Conservation (phyloP, 176 grass and related monocot genomes). For the Pontederia crassipes region DNA sequence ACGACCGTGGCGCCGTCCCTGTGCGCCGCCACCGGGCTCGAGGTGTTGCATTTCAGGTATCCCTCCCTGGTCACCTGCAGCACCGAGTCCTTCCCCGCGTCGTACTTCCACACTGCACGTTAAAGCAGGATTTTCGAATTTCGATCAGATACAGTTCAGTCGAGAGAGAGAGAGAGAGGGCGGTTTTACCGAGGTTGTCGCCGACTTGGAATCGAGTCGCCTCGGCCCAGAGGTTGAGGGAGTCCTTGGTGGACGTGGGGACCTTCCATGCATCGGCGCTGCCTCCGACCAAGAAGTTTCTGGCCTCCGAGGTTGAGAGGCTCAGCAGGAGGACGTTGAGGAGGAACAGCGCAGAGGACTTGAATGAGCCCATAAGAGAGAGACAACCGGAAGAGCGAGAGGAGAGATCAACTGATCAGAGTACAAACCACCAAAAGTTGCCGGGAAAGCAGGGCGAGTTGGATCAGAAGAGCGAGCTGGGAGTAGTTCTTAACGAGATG, state of each 20-base stretch:
- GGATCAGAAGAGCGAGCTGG: too few species aligned
- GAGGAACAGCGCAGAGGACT: neutral
- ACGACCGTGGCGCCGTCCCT: conserved; percentile 14
- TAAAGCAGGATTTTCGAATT: too few species aligned
- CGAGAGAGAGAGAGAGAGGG: neutral
- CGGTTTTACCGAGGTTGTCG: conserved; percentile 30
- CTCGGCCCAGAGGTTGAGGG: conserved; percentile 44
- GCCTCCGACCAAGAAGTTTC: conserved; percentile 30
- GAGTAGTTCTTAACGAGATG: too few species aligned
- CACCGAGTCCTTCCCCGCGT: conserved; percentile 30
- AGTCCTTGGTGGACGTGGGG: conserved; percentile 12
- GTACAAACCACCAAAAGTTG: too few species aligned
- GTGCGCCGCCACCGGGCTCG: conserved; percentile 16
- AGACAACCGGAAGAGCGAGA: neutral
- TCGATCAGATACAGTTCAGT: too few species aligned
- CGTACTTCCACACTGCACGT: conserved; percentile 36
- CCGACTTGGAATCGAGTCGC: conserved; percentile 33
- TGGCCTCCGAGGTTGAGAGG: conserved; percentile 15
- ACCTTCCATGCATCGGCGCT: conserved; percentile 22
- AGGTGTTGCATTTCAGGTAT: conserved; percentile 39
- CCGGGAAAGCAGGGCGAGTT: too few species aligned
- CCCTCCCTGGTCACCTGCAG: conserved; percentile 32
- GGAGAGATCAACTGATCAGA: too few species aligned
- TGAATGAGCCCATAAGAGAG: neutral
- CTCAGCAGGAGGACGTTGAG: neutral